phyloP scores from a whole-genome alignment of 208 protist genomes.

The Trypanosoma melophagium region DNA sequence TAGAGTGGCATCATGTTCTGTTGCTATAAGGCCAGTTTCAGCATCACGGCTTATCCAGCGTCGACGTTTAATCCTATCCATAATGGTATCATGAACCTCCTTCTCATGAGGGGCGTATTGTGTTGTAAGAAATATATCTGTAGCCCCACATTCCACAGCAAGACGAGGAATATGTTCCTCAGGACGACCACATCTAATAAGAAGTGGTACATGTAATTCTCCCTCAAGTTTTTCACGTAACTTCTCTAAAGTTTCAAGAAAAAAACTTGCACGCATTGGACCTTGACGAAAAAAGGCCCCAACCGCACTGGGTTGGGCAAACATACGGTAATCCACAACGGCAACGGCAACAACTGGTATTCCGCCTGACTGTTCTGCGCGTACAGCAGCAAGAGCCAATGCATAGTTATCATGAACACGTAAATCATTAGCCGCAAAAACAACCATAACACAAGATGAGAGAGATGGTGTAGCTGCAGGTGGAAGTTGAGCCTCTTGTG shows the following conservation, averaged over 20 bases:
- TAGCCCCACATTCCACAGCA: conserved; percentile 67
- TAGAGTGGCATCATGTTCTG: conserved; percentile 4
- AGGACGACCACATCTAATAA: conserved; percentile 76
- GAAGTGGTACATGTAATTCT: conserved; percentile 58
- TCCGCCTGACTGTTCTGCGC: conserved; percentile 37
- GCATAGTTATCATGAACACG: conserved; percentile 87
- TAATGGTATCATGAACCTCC: conserved; percentile 62
- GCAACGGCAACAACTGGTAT: conserved; percentile 69
- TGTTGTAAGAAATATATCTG: conserved; percentile 81
- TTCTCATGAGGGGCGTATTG: conserved; percentile 87
- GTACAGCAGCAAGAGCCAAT: conserved; percentile 66
- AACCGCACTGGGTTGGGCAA: conserved; percentile 81
- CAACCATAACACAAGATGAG: conserved; percentile 65
- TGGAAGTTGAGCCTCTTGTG: conserved; percentile 37
- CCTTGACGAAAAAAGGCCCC: conserved; percentile 84
- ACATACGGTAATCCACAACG: conserved; percentile 82
- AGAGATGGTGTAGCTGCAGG: neutral
- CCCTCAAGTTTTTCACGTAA: conserved; percentile 64
- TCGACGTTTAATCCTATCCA: conserved; percentile 32
- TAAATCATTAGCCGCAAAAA: conserved; percentile 80
- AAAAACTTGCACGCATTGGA: conserved; percentile 74
- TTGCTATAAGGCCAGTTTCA: conserved; percentile 19
- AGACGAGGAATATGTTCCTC: conserved; percentile 85
- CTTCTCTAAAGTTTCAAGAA: conserved; percentile 67
- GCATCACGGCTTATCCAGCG: conserved; percentile 50